A percentile compares a stretch with the other conserved stretches of the same genome.
phyloP scores from a whole-genome alignment of 2,329 filamentous ascomycete species.

The Nothophaeocryptopus gaeumannii region DNA sequence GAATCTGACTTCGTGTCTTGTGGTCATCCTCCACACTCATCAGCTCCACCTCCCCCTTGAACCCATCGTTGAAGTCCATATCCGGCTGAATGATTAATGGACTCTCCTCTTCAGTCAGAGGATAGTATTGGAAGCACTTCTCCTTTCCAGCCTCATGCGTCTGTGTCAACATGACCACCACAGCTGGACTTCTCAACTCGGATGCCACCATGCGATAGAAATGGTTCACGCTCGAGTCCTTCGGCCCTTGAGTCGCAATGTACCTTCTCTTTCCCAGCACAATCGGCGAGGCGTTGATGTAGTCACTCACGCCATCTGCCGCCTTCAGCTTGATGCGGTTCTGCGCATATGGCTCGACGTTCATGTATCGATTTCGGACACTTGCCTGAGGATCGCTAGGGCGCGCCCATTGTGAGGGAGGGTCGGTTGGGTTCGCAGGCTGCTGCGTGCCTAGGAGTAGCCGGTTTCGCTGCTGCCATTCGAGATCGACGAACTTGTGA shows the following conservation, averaged over 20 bases:
- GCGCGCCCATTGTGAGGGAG: slow-evolving; percentile 57
- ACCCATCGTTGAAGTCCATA: slow-evolving; percentile 41
- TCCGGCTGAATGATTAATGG: slow-evolving; percentile 29
- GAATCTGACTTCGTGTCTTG: slow-evolving; percentile 63
- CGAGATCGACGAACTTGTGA: slow-evolving; percentile 59
- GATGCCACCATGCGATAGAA: slow-evolving; percentile 91
- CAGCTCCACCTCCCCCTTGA: slow-evolving; percentile 67
- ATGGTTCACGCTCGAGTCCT: slow-evolving; percentile 69
- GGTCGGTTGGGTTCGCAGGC: slow-evolving; percentile 36
- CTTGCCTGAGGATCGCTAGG: slow-evolving; percentile 56
- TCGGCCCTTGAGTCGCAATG: slow-evolving; percentile 89
- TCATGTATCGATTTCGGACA: slow-evolving; percentile 76
- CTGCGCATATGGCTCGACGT: slow-evolving; percentile 85
- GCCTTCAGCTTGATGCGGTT: slow-evolving; percentile 81
- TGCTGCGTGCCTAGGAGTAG: slow-evolving; percentile 46
- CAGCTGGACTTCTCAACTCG: slow-evolving; percentile 58
- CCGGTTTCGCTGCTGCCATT: slow-evolving; percentile 59
- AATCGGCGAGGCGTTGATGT: slow-evolving; percentile 54
- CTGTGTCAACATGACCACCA: slow-evolving; percentile 93
- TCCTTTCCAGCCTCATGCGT: slow-evolving; percentile 73
- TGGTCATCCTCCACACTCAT: slow-evolving; percentile 54
- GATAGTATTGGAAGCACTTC: slow-evolving; percentile 87
- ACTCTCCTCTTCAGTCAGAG: slow-evolving; percentile 31
- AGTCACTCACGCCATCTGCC: slow-evolving; percentile 59
- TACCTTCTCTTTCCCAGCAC: slow-evolving; percentile 56